Evolutionary conservation across 768 basidiomycete species (phyloP), one percentile per base, ranked within the genome.

Genomic region (Epithele typhae): DNA sequence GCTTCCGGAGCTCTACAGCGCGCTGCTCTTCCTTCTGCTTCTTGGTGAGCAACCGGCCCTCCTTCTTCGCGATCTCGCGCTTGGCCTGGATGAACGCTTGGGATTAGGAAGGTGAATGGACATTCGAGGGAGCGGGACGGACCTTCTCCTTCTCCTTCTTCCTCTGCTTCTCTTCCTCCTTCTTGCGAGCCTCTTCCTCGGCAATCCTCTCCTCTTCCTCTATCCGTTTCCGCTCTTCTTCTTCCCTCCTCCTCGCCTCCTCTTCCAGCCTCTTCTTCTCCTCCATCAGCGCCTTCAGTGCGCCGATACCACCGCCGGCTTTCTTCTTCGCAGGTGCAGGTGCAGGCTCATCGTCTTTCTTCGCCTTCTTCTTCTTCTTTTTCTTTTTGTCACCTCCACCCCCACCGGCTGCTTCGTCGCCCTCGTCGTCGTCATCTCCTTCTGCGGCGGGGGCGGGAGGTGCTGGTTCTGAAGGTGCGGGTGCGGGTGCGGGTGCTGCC

Each of bases 21-120:
- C 87, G 88, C 56, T 78, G 84, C 64, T 97, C 94, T 60, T 91
- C 87, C 66, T 92, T 95, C 65, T 98, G 94, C 68, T 94, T 96
- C 66, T 95, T 93, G n/a, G 95, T 98, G 40, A 98, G 75, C 21
- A 95, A 70, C 37, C 87, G 81, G 19, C 96, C 96, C 68, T 98
- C 94, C 64, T 93, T 95, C 76, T 88, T 92, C 12, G 88, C 84
- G 42, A 87, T 63, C 57, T 96, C 94, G 42, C 82, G 82, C 67
- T 95, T 96, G 37, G 80, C 85, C 92, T 94, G 59, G 44, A 37
- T 7, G 27, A 30, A 30, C 27, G 27, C 8, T 30, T 36, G n/a
- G 35, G 6, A n/a, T n/a, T n/a, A n/a, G n/a, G n/a, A n/a, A n/a
- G n/a, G n/a, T n/a, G n/a, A n/a, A n/a, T n/a, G 38, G 32, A 25